phyloP scores from a whole-genome alignment of 148 eudicot species.

The Rhododendron kiyosumense region DNA sequence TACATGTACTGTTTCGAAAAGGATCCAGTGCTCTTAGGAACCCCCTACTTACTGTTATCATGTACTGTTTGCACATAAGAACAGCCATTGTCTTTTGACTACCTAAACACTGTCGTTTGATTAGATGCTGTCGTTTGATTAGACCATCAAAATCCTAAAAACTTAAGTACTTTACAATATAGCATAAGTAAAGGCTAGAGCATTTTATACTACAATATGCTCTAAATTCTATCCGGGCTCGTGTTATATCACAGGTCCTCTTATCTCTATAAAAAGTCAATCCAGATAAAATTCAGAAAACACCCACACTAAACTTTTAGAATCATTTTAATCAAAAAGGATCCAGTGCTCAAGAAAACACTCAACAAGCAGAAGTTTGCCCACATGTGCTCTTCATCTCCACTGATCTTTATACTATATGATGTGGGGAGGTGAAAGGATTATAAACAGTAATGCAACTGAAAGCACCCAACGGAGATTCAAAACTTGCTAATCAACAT shows the following conservation, averaged over 20 bases:
- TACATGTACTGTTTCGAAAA: no score
- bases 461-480: neutral
- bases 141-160: neutral
- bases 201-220: neutral
- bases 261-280: neutral
- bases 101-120: neutral
- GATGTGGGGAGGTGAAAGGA: neutral
- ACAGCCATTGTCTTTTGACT: neutral
- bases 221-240: neutral
- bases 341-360: neutral
- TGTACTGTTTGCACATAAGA: neutral
- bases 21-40: neutral
- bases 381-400: neutral
- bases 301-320: neutral
- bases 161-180: neutral
- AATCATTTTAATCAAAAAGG: neutral
- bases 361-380: neutral
- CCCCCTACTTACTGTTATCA: neutral
- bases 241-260: neutral
- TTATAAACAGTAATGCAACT: neutral
- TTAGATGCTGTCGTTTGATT: neutral
- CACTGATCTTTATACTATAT: neutral
- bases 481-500: neutral
- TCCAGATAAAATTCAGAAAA: neutral
- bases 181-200: neutral